These are phyloP conservation scores for Barnettozyma botsteinii DNA, from an alignment of 805 yeast species.

Conservation along the genomic window DNA sequence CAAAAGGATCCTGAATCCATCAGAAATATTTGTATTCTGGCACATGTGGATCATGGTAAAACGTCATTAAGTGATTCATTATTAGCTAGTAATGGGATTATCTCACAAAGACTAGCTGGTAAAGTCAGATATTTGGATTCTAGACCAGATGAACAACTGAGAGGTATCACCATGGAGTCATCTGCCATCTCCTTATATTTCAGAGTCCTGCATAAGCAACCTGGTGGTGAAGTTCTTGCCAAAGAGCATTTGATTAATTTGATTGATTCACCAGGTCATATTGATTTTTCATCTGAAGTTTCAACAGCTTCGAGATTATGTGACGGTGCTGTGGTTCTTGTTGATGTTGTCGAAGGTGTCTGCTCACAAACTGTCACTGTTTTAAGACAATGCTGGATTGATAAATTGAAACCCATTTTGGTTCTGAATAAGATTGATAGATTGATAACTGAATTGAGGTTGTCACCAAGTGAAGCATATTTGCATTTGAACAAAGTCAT, in stretches of 20 bases:
- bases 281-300: conserved; percentile 94
- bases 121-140: conserved; percentile 90
- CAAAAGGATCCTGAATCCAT: conserved; percentile 67
- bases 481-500: conserved; percentile 68
- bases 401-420: conserved; percentile 78
- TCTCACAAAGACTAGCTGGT: conserved; percentile 92
- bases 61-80: conserved; percentile 91
- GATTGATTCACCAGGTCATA: conserved; percentile 99
- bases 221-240: conserved; percentile 37
- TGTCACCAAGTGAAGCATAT: conserved; percentile 82
- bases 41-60: conserved; percentile 98
- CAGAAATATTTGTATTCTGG: conserved; percentile 89
- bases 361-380: conserved; percentile 97
- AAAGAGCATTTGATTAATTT: conserved; percentile 82
- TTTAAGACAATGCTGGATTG: conserved; percentile 92
- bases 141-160: conserved; percentile 87
- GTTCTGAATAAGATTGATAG: conserved; percentile 92
- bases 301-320: conserved; percentile 93
- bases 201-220: conserved; percentile 49
- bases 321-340: conserved; percentile 93
- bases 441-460: conserved; percentile 70
- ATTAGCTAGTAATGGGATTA: conserved; percentile 92
- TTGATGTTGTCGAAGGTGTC: conserved; percentile 97
- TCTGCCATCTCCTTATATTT: conserved; percentile 93
- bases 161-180: conserved; percentile 98